phyloP scores from a whole-genome alignment of 1,284 basidiomycete species.

The Ganoderma leucocontextum region DNA sequence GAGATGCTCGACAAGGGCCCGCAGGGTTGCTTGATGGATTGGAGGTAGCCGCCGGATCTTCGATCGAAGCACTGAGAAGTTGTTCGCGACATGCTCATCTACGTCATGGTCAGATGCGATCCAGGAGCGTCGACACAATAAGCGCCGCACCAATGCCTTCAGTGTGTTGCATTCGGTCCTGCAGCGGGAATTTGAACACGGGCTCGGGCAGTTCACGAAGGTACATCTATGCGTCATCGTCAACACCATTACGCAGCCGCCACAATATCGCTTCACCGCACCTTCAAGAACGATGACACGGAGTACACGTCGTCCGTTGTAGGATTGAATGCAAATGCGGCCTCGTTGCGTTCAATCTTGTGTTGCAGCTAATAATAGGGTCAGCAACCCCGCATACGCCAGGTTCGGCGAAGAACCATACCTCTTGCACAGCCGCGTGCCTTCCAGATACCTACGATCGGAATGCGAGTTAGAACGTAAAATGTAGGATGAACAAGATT shows the following conservation, averaged over 20 bases:
- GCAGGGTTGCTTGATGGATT: constrained; percentile 91
- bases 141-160: constrained; percentile 69
- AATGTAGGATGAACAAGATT: background rate
- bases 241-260: background rate
- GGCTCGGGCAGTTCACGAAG: constrained; percentile 93
- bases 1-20: constrained; percentile 89
- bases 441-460: constrained; percentile 77
- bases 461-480: background rate
- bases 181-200: constrained; percentile 86
- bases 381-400: background rate
- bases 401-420: constrained; percentile 44
- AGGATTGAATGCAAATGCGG: constrained; percentile 81
- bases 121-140: background rate
- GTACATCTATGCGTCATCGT: constrained; percentile 63
- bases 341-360: constrained; percentile 90
- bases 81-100: constrained; percentile 77
- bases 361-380: constrained; percentile 71
- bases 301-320: constrained; percentile 87
- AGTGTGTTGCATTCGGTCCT: constrained; percentile 87
- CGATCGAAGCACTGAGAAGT: constrained; percentile 77
- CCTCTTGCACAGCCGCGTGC: constrained; percentile 85
- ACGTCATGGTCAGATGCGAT: constrained; percentile 8
- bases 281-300: constrained; percentile 93
- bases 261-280: constrained; percentile 43
- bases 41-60: constrained; percentile 87